Base-by-base conservation (phyloP, 495 filamentous ascomycete species). In the Trichoderma gamsii region DNA sequence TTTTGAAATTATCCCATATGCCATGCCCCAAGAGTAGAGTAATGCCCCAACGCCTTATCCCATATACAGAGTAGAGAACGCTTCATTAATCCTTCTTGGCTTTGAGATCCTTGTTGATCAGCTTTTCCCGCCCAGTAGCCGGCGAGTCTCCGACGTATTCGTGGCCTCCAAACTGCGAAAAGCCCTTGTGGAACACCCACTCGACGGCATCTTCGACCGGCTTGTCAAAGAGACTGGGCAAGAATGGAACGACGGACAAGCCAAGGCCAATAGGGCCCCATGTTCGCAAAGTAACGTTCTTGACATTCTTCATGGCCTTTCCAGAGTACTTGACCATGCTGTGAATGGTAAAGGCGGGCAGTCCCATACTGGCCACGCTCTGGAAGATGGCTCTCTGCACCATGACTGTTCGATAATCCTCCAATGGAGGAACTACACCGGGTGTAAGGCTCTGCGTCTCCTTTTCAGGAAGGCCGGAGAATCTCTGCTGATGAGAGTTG, bases 261-360 rank as follows among this genome's bases (percentile, higher is more conserved):
- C 95, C 95, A 41, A 99, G 84, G 71, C 95, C 95, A 59, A 99
- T 96, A 5, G 95, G 95, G 13, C 86, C 89, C 87, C 88, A 99
- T 0, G 91, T 92, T 67, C 93, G 80, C 11, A 97, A 69, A 12
- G 81, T 84, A 64, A 80, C 79, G 73, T 87, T 95, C 83, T 95
- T 93, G 25, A 80, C 80, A 72, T 90, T 81, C 79, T 93, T 97
- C 76, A 99, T 70, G 67, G 92, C 91, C 9, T 81, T 80, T 0
- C 95, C 92, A 9, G 89, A 91, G 74, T 99, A 97, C 71, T 85
- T 85, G 49, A 99, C 95, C 15, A 97, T 82, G 66, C 87, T 91
- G 74, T 99, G 95, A 67, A 99, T 97, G 0, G 95, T 99, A 68
- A 99, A 92, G 0, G 95, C 95, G 3, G 95, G 95, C 69, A 97